phyloP scores from a whole-genome alignment of 2,329 filamentous ascomycete species.

The Exophiala oligosperma region DNA sequence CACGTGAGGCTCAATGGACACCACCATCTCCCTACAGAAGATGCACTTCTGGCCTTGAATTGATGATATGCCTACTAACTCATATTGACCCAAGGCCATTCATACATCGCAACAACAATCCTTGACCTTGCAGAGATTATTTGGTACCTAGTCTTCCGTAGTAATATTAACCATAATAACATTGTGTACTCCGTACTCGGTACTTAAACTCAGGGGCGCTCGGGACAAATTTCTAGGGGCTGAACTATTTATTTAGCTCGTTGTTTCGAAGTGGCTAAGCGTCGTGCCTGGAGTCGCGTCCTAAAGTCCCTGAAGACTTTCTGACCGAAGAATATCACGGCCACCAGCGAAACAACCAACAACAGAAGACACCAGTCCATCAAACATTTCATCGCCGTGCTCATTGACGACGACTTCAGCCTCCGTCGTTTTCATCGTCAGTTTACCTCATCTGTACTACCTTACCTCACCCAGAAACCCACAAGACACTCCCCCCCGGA shows the following conservation, averaged over 20 bases:
- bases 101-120: neutral
- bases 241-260: constrained; percentile 1
- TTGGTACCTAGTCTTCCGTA: neutral
- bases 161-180: neutral
- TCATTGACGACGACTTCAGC: neutral
- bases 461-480: neutral
- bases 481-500: neutral
- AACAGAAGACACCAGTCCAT: neutral
- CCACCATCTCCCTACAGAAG: neutral
- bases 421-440: constrained; percentile 8
- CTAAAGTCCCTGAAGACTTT: constrained; percentile 1
- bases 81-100: neutral
- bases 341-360: neutral
- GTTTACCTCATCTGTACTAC: neutral
- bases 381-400: neutral
- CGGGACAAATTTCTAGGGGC: constrained; percentile 12
- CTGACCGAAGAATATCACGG: neutral
- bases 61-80: too few relatives aligned
- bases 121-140: constrained; percentile 16
- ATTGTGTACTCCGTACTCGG: neutral
- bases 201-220: neutral
- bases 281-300: constrained; percentile 1
- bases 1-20: too few relatives aligned
- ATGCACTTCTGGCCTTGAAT: neutral
- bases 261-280: constrained; percentile 17